phyloP scores from a whole-genome alignment of 768 basidiomycete species.

The Rhizopogon vesiculosus region DNA sequence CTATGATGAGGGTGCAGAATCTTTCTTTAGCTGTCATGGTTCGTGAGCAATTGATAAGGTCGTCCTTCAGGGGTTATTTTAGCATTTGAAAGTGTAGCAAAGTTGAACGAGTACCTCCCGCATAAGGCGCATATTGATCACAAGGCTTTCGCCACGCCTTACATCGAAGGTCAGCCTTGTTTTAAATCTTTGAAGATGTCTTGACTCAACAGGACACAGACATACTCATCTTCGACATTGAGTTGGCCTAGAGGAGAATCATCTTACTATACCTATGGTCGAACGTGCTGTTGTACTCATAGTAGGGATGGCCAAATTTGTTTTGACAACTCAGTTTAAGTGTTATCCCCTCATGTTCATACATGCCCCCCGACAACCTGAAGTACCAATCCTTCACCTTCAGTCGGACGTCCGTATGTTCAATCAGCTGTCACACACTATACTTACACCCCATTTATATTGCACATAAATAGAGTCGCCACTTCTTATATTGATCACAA shows the following conservation, averaged over 20 bases:
- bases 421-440: not conserved
- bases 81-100: slow-evolving; percentile 14
- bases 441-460: not conserved
- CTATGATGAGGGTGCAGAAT: slow-evolving; percentile 17
- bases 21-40: not conserved
- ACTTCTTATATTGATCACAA: not conserved
- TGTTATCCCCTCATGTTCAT: too few relatives aligned
- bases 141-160: slow-evolving; percentile 3
- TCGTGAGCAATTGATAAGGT: too few relatives aligned
- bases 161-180: slow-evolving; percentile 13
- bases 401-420: not conserved
- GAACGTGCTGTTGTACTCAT: not conserved
- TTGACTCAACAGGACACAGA: slow-evolving; percentile 5
- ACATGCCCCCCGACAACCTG: not conserved
- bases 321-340: too few relatives aligned
- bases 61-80: slow-evolving; percentile 15
- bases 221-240: slow-evolving; percentile 18
- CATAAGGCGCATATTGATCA: slow-evolving; percentile 13
- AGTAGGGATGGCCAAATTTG: not conserved
- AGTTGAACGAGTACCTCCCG: slow-evolving; percentile 7
- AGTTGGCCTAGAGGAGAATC: slow-evolving; percentile 6
- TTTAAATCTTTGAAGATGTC: not conserved
- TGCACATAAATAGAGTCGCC: not conserved
- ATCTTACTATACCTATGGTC: not conserved
- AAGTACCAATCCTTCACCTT: not conserved